A percentile compares a stretch with the other conserved stretches of the same genome.
Evolutionary conservation across 1,139 yeast genomes (phyloP).

Genomic region (Groenewaldozyma sp.): DNA sequence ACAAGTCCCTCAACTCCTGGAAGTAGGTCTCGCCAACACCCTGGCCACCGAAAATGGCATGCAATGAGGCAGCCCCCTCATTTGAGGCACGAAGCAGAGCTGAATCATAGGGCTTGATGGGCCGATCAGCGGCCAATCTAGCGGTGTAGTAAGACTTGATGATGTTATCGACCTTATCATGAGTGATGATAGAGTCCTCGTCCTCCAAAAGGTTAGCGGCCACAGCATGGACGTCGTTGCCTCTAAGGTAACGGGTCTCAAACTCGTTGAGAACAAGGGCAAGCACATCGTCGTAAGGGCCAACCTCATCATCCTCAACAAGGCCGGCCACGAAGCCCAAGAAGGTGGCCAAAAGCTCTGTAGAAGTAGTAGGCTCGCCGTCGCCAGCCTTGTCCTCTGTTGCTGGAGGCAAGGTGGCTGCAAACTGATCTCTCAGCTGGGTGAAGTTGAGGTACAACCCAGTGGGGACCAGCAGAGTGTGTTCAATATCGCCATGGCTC

Average conservation of each 20-base stretch:
- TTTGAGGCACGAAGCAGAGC: conserved; percentile 58
- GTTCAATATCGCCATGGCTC: conserved; percentile 80
- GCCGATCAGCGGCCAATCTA: conserved; percentile 40
- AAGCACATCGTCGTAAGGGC: conserved; percentile 62
- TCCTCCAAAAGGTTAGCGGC: conserved; percentile 57
- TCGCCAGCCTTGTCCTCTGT: conserved; percentile 83
- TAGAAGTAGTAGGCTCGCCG: conserved; percentile 80
- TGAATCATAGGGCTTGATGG: conserved; percentile 48
- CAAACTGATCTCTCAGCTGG: conserved; percentile 81
- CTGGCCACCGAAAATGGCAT: conserved; percentile 96
- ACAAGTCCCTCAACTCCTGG: conserved; percentile 86
- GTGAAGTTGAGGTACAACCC: conserved; percentile 69
- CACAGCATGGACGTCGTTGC: conserved; percentile 80
- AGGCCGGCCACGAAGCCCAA: conserved; percentile 67
- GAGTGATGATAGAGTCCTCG: conserved; percentile 29
- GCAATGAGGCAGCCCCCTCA: conserved; percentile 48
- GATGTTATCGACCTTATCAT: conserved; percentile 59
- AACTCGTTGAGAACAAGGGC: conserved; percentile 68
- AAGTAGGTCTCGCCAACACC: conserved; percentile 97
- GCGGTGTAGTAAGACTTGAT: conserved; percentile 64
- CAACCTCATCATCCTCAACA: conserved; percentile 40
- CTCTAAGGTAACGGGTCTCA: conserved; percentile 65
- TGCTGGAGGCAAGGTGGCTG: conserved; percentile 57
- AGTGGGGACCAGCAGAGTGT: conserved; percentile 79
- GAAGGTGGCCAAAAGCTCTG: conserved; percentile 78